phyloP scores from a whole-genome alignment of 2,329 filamentous ascomycete genomes.

The Cyanodermella asteris region DNA sequence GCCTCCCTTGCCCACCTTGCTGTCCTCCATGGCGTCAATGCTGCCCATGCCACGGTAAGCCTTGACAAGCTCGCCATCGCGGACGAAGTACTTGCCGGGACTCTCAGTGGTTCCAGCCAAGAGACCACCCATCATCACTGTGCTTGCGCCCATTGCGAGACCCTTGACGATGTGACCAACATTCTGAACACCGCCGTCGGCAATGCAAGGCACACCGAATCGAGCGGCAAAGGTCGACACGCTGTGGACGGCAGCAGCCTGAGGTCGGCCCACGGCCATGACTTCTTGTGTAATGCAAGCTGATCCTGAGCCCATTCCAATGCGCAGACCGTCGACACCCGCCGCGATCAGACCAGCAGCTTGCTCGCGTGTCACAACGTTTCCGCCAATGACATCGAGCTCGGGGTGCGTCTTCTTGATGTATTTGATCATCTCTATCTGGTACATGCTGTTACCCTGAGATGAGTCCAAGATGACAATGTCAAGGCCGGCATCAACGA shows the following conservation, averaged over 20 bases:
- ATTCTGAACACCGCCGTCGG: slow-evolving; percentile 94
- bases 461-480: slow-evolving; percentile 90
- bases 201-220: slow-evolving; percentile 94
- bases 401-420: slow-evolving; percentile 69
- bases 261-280: slow-evolving; percentile 93
- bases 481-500: slow-evolving; percentile 87
- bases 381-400: slow-evolving; percentile 91
- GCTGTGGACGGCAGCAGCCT: slow-evolving; percentile 79
- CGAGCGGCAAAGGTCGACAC: slow-evolving; percentile 74
- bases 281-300: slow-evolving; percentile 99
- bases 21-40: slow-evolving; percentile 99
- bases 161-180: slow-evolving; percentile 98
- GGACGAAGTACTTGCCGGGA: slow-evolving; percentile 86
- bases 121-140: slow-evolving; percentile 98
- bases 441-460: slow-evolving; percentile 96
- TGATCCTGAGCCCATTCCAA: slow-evolving; percentile 95
- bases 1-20: slow-evolving; percentile 61
- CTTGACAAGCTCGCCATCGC: slow-evolving; percentile 95
- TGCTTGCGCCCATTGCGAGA: slow-evolving; percentile 77
- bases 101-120: slow-evolving; percentile 94
- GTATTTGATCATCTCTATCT: slow-evolving; percentile 96
- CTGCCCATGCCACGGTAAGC: slow-evolving; percentile 97
- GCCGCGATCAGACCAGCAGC: slow-evolving; percentile 79
- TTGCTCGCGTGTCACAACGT: slow-evolving; percentile 94
- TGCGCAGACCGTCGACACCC: slow-evolving; percentile 86